A percentile compares a stretch with the other conserved stretches of the same genome.
These are phyloP conservation scores for Calonectria pteridis DNA, from an alignment of 2,329 filamentous ascomycete species.

Conservation along the genomic window DNA sequence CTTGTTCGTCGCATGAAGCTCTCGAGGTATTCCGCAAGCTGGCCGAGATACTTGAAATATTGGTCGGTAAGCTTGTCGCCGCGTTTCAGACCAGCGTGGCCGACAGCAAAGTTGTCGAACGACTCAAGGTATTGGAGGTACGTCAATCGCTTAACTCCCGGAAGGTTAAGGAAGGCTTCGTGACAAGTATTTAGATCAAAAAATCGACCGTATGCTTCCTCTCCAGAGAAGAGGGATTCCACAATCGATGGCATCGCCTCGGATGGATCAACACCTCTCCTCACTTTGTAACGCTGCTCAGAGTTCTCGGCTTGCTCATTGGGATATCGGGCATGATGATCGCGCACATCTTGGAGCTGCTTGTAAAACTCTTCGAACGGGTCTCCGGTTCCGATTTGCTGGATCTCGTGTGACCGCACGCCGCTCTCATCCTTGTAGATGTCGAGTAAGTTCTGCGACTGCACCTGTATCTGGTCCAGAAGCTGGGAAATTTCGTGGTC, in stretches of 20 bases:
- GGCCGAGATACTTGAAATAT: slow-evolving; percentile 90
- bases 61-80: slow-evolving; percentile 90
- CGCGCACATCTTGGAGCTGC: slow-evolving; percentile 83
- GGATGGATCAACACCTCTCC: slow-evolving; percentile 73
- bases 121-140: slow-evolving; percentile 94
- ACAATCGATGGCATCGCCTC: slow-evolving; percentile 76
- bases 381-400: slow-evolving; percentile 86
- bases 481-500: slow-evolving; percentile 94
- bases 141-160: slow-evolving; percentile 84
- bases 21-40: slow-evolving; percentile 86
- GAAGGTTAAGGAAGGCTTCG: slow-evolving; percentile 91
- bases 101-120: slow-evolving; percentile 88
- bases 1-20: slow-evolving; percentile 86
- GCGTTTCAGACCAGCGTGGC: slow-evolving; percentile 79
- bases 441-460: slow-evolving; percentile 82
- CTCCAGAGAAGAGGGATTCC: slow-evolving; percentile 94
- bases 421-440: slow-evolving; percentile 88
- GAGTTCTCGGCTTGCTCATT: slow-evolving; percentile 96
- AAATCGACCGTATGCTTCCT: slow-evolving; percentile 93
- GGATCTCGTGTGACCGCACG: slow-evolving; percentile 81
- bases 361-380: slow-evolving; percentile 93
- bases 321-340: slow-evolving; percentile 90
- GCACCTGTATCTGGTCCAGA: slow-evolving; percentile 86
- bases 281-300: slow-evolving; percentile 87
- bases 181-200: slow-evolving; percentile 89